Evolutionary conservation across 441 rosid species (phyloP).

Genomic region (Theobroma grandiflorum): DNA sequence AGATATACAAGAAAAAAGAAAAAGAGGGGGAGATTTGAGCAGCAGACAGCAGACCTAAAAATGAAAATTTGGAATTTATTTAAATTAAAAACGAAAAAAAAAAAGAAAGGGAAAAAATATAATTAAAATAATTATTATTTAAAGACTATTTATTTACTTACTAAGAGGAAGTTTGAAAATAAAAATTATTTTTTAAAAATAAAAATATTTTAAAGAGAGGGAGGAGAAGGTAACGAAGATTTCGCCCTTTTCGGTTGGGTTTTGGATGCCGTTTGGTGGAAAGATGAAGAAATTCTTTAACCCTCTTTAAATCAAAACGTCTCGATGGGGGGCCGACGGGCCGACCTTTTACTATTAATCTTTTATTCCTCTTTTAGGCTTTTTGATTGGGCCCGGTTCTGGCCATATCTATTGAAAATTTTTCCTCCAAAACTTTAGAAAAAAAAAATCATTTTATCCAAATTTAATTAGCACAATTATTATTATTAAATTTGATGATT

Average conservation of each 20-base stretch:
- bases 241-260: conserved; percentile 25
- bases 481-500: no score
- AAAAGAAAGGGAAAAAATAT: background rate
- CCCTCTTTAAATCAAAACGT: no score
- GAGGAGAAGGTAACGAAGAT: background rate
- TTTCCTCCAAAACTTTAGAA: no score
- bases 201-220: background rate
- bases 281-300: background rate
- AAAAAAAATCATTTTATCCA: no score
- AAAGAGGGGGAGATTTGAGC: background rate
- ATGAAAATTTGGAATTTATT: background rate
- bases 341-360: no score
- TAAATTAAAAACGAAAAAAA: background rate
- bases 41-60: background rate
- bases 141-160: background rate
- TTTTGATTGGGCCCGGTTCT: no score
- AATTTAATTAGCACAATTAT: no score
- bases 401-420: no score
- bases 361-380: no score
- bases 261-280: conserved; percentile 37
- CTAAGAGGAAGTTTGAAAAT: background rate
- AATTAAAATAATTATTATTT: background rate
- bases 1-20: background rate
- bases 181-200: background rate
- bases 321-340: no score